Evolutionary conservation across 225 moss, liverwort and hornwort species (phyloP).

Genomic region (Rhytidiadelphus loreus): DNA sequence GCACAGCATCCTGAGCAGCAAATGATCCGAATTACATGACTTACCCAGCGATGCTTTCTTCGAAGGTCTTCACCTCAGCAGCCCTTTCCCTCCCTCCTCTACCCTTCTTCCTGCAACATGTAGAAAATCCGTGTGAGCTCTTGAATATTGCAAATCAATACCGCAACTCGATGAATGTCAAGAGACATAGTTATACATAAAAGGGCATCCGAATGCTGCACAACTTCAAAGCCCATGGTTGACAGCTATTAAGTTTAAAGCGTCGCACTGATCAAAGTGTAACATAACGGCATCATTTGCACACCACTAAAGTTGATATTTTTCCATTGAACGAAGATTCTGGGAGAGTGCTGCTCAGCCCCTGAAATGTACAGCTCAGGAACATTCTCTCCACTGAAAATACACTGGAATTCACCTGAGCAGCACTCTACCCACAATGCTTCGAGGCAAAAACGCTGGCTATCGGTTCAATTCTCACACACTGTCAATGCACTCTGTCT

Average conservation of each 20-base stretch:
- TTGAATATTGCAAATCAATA: background rate
- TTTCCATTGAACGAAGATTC: background rate
- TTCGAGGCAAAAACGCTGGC: background rate
- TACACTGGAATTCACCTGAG: background rate
- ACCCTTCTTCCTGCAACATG: constrained; percentile 50
- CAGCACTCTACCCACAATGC: background rate
- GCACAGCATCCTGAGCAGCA: background rate
- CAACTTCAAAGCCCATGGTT: background rate
- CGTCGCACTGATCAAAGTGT: background rate
- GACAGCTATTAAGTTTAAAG: background rate
- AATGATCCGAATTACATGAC: background rate
- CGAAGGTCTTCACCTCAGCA: constrained; percentile 48
- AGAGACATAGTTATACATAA: background rate
- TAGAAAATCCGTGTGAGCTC: background rate
- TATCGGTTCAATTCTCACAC: background rate
- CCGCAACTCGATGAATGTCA: background rate
- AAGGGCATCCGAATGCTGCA: background rate
- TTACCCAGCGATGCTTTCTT: constrained; percentile 52
- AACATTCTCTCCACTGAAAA: background rate
- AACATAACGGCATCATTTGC: background rate
- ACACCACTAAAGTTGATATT: background rate
- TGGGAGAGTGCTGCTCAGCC: background rate
- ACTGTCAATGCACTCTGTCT: background rate
- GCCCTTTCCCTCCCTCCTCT: constrained; percentile 49
- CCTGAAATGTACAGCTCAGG: background rate